Evolutionary conservation across 768 basidiomycete species (phyloP).

Genomic region (Mycena venus): DNA sequence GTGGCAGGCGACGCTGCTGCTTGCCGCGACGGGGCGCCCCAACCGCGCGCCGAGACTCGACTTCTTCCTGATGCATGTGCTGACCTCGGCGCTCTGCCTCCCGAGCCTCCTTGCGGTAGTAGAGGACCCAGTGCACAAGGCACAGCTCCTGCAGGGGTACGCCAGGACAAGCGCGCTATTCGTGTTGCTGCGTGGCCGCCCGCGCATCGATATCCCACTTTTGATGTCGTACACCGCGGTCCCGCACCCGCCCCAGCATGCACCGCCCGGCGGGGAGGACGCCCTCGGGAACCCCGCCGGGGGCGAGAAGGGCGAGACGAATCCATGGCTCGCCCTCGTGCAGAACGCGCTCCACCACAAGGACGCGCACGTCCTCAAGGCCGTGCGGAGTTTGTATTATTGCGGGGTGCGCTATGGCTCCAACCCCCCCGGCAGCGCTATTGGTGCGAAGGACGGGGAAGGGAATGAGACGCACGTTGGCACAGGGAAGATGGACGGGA

Average conservation of each 20-base stretch:
- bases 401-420: conserved; percentile 50
- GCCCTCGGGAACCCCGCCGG: conserved; percentile 42
- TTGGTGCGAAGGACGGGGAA: conserved; percentile 46
- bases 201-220: conserved; percentile 52
- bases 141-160: conserved; percentile 48
- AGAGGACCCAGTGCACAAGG: conserved; percentile 41
- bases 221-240: conserved; percentile 51
- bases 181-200: conserved; percentile 54
- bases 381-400: conserved; percentile 49
- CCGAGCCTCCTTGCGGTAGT: conserved; percentile 46
- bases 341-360: conserved; percentile 50
- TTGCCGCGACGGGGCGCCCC: conserved; percentile 51
- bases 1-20: conserved; percentile 51
- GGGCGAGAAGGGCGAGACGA: conserved; percentile 32
- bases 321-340: conserved; percentile 56
- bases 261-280: conserved; percentile 7
- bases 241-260: conserved; percentile 45
- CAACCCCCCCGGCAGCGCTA: conserved; percentile 38
- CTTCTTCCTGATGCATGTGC: conserved; percentile 59
- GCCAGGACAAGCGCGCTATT: conserved; percentile 46
- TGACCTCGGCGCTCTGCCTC: conserved; percentile 57
- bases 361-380: conserved; percentile 56
- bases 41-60: conserved; percentile 53
- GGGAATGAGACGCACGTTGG: conserved; percentile 51
- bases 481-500: conserved; percentile 52